Percentiles rank a stretch among this genome's conserved stretches.
Conservation (phyloP, 108 stramenopile species). For the Conticribra weissflogii region DNA sequence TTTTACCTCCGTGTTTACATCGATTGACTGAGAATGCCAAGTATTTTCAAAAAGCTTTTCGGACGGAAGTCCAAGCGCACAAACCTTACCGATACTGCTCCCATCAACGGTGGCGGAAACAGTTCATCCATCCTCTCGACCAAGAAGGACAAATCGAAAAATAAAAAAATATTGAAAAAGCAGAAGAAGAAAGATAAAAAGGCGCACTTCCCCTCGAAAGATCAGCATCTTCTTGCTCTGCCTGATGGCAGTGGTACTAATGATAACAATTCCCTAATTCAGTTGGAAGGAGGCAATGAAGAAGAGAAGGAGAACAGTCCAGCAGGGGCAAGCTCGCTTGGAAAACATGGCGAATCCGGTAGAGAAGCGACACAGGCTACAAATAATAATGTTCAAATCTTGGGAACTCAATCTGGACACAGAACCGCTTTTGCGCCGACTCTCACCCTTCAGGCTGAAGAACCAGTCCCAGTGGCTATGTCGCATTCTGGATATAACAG, state of each 20-base stretch:
- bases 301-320: slow-evolving; percentile 21
- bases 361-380: too few species aligned
- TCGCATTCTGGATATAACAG: not conserved
- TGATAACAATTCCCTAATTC: not conserved
- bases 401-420: slow-evolving; percentile 9
- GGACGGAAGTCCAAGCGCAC: slow-evolving; percentile 23
- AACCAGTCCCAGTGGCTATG: slow-evolving; percentile 15
- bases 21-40: slow-evolving; percentile 18
- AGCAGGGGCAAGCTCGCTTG: not conserved
- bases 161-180: slow-evolving; percentile 26
- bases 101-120: slow-evolving; percentile 9
- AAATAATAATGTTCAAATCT: too few species aligned
- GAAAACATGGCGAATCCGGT: slow-evolving; percentile 25
- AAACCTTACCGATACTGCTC: slow-evolving; percentile 7
- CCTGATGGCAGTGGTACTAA: not conserved
- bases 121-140: not conserved
- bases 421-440: slow-evolving; percentile 22
- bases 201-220: slow-evolving; percentile 32
- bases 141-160: slow-evolving; percentile 20
- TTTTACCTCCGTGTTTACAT: too few species aligned
- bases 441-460: slow-evolving; percentile 27
- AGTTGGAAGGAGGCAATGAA: not conserved
- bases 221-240: not conserved
- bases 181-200: slow-evolving; percentile 45
- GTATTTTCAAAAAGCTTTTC: slow-evolving; percentile 48